Evolutionary conservation across 2,329 filamentous ascomycete genomes (phyloP).

Genomic region (Phaeosphaeriaceae sp.): DNA sequence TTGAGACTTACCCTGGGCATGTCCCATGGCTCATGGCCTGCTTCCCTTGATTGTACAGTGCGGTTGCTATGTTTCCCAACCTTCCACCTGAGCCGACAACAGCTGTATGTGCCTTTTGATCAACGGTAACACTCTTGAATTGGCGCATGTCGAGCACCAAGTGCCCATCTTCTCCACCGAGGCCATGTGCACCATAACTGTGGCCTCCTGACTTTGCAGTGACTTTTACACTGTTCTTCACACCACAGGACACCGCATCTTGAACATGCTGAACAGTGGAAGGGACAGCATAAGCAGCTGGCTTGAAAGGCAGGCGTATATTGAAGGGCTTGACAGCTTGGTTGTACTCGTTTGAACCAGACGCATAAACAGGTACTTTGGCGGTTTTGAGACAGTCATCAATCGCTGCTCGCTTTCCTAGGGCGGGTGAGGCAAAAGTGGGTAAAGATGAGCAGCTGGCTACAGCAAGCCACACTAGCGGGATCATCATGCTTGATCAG

Average conservation of each 20-base stretch:
- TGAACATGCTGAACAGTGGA: constrained; percentile 59
- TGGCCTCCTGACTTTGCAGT: constrained; percentile 68
- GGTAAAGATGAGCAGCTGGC: background rate
- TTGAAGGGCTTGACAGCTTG: constrained; percentile 40
- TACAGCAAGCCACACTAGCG: background rate
- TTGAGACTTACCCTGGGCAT: constrained; percentile 54
- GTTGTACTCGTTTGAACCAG: constrained; percentile 32
- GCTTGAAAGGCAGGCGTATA: constrained; percentile 44
- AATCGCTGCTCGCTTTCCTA: constrained; percentile 6
- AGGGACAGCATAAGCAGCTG: constrained; percentile 63
- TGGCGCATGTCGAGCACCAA: constrained; percentile 55
- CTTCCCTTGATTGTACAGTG: constrained; percentile 38
- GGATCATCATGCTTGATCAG: background rate
- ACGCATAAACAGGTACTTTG: constrained; percentile 25
- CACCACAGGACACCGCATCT: constrained; percentile 63
- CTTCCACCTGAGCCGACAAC: constrained; percentile 56
- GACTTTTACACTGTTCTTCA: constrained; percentile 55
- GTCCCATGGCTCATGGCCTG: constrained; percentile 57
- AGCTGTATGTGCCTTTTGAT: constrained; percentile 49
- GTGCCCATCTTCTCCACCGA: constrained; percentile 56
- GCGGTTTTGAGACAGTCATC: constrained; percentile 25
- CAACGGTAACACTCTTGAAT: constrained; percentile 52
- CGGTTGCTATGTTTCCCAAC: constrained; percentile 44
- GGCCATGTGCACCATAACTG: constrained; percentile 61
- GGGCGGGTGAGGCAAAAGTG: background rate